phyloP scores from a whole-genome alignment of 2,329 filamentous ascomycete genomes.

The Cercospora berteroae region DNA sequence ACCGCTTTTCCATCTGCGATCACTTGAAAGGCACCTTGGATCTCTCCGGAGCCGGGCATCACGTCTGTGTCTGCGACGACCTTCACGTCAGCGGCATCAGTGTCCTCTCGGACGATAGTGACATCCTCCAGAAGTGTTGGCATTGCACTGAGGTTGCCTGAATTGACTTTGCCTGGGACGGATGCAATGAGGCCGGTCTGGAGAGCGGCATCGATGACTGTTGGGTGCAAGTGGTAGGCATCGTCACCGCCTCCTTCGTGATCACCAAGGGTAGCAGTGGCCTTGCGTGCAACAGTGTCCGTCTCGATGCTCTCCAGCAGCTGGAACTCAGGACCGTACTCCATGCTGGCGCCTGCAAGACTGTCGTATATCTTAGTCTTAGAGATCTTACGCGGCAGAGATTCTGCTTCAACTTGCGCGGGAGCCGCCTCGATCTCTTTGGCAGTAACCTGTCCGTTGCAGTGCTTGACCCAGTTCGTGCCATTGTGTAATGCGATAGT shows the following conservation, averaged over 20 bases:
- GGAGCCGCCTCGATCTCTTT: neutral
- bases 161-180: neutral
- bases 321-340: neutral
- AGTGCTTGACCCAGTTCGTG: slow-evolving; percentile 10
- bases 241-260: neutral
- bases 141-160: neutral
- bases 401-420: neutral
- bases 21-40: neutral
- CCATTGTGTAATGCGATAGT: slow-evolving; percentile 6
- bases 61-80: neutral
- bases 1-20: neutral
- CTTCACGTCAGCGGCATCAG: neutral
- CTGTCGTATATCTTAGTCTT: neutral
- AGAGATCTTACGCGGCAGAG: neutral
- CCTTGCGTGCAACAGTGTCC: neutral
- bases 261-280: neutral
- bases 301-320: neutral
- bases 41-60: neutral
- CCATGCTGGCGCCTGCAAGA: neutral
- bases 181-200: neutral
- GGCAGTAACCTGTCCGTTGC: neutral
- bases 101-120: neutral
- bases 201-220: neutral
- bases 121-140: neutral
- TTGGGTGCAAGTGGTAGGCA: neutral